Evolutionary conservation across 495 filamentous ascomycete species (phyloP).

Genomic region (Oleoguttula mirabilis): DNA sequence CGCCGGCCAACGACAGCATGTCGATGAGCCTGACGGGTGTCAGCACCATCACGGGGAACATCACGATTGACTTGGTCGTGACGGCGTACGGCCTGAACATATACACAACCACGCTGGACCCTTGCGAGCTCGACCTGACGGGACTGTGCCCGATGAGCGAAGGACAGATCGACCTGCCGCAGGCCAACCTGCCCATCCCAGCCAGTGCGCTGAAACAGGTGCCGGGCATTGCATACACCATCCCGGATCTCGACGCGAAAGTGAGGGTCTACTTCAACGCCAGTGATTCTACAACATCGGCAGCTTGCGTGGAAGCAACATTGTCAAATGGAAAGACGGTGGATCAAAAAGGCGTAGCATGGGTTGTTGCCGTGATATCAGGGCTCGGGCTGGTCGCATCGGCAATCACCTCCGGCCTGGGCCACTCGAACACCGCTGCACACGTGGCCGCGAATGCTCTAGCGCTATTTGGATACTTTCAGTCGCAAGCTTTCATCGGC

Average conservation of each 20-base stretch:
- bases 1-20: conserved; percentile 59
- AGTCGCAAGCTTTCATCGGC: conserved; percentile 90
- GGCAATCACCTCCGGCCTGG: conserved; percentile 33
- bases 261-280: conserved; percentile 69
- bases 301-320: conserved; percentile 80
- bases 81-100: conserved; percentile 71
- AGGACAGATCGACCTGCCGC: conserved; percentile 60
- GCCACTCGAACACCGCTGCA: conserved; percentile 85
- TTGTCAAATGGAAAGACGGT: conserved; percentile 93
- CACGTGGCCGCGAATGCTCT: conserved; percentile 89
- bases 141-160: conserved; percentile 92
- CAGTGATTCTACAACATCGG: conserved; percentile 40
- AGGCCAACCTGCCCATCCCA: conserved; percentile 52
- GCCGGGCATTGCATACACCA: conserved; percentile 70
- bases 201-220: conserved; percentile 47
- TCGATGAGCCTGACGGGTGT: conserved; percentile 67
- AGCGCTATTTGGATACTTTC: conserved; percentile 90
- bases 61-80: conserved; percentile 64
- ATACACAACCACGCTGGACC: conserved; percentile 53
- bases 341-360: conserved; percentile 76
- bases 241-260: conserved; percentile 88
- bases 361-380: conserved; percentile 77
- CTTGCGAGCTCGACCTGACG: conserved; percentile 53
- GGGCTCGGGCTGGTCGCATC: conserved; percentile 59
- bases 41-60: conserved; percentile 74